These are phyloP conservation scores for Apiotrichum siamense DNA, from an alignment of 1,284 basidiomycete genomes.

Conservation along the genomic window DNA sequence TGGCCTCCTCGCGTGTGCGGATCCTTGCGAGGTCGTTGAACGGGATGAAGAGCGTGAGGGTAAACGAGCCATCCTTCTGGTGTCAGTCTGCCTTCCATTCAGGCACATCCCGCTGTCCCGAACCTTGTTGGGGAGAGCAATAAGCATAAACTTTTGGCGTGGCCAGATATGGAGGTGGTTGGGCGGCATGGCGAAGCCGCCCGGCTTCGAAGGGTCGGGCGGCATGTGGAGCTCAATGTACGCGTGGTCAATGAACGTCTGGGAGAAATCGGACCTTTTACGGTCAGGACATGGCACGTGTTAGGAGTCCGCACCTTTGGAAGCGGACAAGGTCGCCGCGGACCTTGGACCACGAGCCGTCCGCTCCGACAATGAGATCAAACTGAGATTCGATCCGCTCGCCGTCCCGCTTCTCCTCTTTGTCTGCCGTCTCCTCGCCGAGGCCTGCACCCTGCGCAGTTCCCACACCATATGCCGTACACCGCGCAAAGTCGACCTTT, in stretches of 20 bases:
- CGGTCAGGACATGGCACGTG: conserved; percentile 1
- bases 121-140: conserved; percentile 94
- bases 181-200: conserved; percentile 78
- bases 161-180: conserved; percentile 99
- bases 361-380: conserved; percentile 80
- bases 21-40: conserved; percentile 68
- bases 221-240: conserved; percentile 97
- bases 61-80: conserved; percentile 49
- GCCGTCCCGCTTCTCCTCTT: conserved; percentile 3
- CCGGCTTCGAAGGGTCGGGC: conserved; percentile 56
- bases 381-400: conserved; percentile 51
- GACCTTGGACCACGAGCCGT: conserved; percentile 81
- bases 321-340: conserved; percentile 83
- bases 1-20: conserved; percentile 56
- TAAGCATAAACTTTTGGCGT: conserved; percentile 96
- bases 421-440: conserved; percentile 11
- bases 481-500: conserved; percentile 63
- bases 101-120: conserved; percentile 12
- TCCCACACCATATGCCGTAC: conserved; percentile 30
- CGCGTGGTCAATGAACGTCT: conserved; percentile 89
- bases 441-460: conserved; percentile 2
- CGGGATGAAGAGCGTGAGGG: conserved; percentile 81
- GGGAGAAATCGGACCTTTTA: conserved; percentile 86
- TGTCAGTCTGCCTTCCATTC: not conserved
- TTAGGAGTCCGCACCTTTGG: conserved; percentile 58